Evolutionary conservation across 495 filamentous ascomycete species (phyloP), one percentile per base, ranked within the genome.

Genomic region (Xylaria acuta): DNA sequence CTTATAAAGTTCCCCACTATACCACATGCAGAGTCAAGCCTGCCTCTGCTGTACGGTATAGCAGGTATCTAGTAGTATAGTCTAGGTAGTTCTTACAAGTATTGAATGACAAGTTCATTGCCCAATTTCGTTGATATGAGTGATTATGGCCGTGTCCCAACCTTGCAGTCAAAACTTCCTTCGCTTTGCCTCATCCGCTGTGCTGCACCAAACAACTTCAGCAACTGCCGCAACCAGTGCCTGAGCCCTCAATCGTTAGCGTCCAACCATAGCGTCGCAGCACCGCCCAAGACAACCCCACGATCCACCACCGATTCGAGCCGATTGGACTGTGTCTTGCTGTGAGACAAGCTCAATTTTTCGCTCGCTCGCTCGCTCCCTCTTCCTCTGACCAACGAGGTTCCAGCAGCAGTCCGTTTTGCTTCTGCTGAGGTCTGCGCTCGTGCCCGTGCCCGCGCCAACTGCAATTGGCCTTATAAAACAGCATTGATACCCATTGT

Each of bases 271-370:
- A 65, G 63, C 30, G 63, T 51, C 43, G 63, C 40, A 65, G 30
- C 30, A 45, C 63, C 36, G 43, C 30, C 58, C 16, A 22, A 59
- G 58, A 36, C 69, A 71, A n/a, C 69, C 69, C 69, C 69, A 49
- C 69, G 69, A 64, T 58, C 47, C 25, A 59, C 49, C 45, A 41
- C 59, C 69, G 62, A 64, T 71, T 49, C 5, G 62, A 71, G 49
- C 69, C 69, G 69, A 71, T 71, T 71, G 69, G 69, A 45, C 49
- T 66, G 60, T 30, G 54, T 45, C 9, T 41, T 34, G 32, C 41
- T 25, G 47, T 53, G 45, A 65, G 69, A 65, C 65, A 36, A 43
- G 54, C 69, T 66, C 49, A 54, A 58, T 56, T 71, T 71, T 71
- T 71, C 41, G 27, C n/a, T 41, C 34, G 32, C 65, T 38, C 36